These are phyloP conservation scores for Leonotis leonurus DNA, from an alignment of 257 asterid species.

Conservation along the genomic window DNA sequence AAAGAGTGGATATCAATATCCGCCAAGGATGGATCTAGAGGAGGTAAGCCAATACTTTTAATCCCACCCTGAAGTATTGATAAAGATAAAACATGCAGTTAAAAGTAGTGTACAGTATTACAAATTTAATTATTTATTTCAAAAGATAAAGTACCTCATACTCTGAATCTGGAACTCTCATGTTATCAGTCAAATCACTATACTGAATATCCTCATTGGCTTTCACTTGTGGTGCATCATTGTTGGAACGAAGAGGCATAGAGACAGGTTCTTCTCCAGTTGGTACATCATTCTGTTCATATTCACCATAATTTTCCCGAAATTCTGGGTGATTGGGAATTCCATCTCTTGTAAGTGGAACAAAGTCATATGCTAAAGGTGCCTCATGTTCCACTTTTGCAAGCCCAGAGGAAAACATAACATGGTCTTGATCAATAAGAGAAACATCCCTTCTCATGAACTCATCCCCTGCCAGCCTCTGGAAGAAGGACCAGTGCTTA, in stretches of 20 bases:
- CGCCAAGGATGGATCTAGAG: slow-evolving; percentile 49
- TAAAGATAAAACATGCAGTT: slow-evolving; percentile 9
- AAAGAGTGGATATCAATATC: slow-evolving; percentile 63
- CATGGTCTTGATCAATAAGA: slow-evolving; percentile 87
- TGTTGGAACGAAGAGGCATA: slow-evolving; percentile 32
- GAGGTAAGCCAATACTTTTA: slow-evolving; percentile 47
- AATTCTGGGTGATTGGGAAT: slow-evolving; percentile 31
- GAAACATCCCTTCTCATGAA: slow-evolving; percentile 73
- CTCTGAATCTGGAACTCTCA: slow-evolving; percentile 44
- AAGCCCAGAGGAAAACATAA: slow-evolving; percentile 46
- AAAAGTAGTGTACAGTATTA: neutral
- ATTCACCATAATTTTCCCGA: slow-evolving; percentile 33
- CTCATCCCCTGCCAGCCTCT: slow-evolving; percentile 79
- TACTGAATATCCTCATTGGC: slow-evolving; percentile 39
- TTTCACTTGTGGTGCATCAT: slow-evolving; percentile 32
- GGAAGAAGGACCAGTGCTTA: slow-evolving; percentile 89
- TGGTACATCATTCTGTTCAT: slow-evolving; percentile 30
- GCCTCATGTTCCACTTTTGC: slow-evolving; percentile 55
- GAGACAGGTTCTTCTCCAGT: slow-evolving; percentile 37
- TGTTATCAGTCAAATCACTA: slow-evolving; percentile 50
- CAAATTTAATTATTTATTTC: neutral
- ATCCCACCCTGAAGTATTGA: slow-evolving; percentile 43
- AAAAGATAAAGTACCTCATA: slow-evolving; percentile 43
- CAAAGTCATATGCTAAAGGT: slow-evolving; percentile 47
- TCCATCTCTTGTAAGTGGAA: slow-evolving; percentile 40